Conservation (phyloP, 225 moss, liverwort and hornwort species). For the Polytrichum formosum region DNA sequence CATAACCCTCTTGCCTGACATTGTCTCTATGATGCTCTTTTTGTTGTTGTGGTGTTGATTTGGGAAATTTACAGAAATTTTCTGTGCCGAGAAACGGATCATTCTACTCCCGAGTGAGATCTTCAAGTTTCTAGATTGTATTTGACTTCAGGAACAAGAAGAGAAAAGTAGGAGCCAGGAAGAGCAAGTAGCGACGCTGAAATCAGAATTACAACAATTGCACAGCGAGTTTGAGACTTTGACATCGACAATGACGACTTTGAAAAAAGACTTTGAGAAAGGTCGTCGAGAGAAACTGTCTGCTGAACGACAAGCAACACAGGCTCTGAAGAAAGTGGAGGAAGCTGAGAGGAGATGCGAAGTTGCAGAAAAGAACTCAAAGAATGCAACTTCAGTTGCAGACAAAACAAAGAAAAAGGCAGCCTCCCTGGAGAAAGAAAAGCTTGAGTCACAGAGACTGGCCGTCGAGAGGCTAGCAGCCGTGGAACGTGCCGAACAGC, state of each 20-base stretch:
- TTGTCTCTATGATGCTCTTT: too few relatives aligned
- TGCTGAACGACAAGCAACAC: conserved; percentile 51
- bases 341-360: conserved; percentile 59
- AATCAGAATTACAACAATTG: conserved; percentile 44
- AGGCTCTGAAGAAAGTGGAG: conserved; percentile 45
- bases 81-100: too few relatives aligned
- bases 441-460: conserved; percentile 64
- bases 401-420: conserved; percentile 62
- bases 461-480: conserved; percentile 41
- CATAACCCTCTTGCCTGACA: too few relatives aligned
- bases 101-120: neutral
- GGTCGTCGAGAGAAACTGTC: conserved; percentile 41
- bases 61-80: too few relatives aligned
- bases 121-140: neutral
- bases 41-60: too few relatives aligned
- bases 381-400: conserved; percentile 45
- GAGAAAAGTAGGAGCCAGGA: conserved; percentile 41
- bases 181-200: conserved; percentile 48
- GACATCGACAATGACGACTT: conserved; percentile 20
- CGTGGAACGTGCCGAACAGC: conserved; percentile 54
- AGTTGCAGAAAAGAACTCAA: conserved; percentile 45
- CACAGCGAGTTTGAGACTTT: conserved; percentile 37
- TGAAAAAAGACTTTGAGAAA: conserved; percentile 64
- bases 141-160: conserved; percentile 57
- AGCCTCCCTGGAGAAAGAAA: conserved; percentile 45